Conservation (phyloP, 345 rosid species). For the Syzygium aromaticum region DNA sequence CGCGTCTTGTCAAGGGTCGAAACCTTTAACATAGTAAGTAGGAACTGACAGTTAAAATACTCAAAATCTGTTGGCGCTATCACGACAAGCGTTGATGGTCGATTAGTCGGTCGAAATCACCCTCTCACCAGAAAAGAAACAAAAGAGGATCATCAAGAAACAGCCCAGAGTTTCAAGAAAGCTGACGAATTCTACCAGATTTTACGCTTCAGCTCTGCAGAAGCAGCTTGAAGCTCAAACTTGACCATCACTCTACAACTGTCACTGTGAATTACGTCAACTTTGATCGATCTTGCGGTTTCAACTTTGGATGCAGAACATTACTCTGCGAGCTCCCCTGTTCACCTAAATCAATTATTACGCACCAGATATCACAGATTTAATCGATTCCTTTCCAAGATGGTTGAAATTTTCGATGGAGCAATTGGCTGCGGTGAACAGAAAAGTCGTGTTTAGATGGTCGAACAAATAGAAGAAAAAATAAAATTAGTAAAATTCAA, state of each 20-base stretch:
- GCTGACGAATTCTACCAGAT: background rate
- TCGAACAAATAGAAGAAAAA: too few species aligned
- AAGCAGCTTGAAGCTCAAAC: background rate
- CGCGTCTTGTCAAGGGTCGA: rapidly evolving
- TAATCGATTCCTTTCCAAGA: background rate
- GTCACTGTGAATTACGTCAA: too few species aligned
- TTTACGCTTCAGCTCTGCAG: background rate
- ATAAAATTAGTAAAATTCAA: background rate
- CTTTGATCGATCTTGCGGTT: background rate
- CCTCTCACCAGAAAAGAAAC: background rate
- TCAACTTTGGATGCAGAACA: background rate
- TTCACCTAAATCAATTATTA: background rate
- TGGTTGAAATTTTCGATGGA: background rate
- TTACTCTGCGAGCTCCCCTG: too few species aligned
- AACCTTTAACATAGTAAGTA: background rate
- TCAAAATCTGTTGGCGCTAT: too few species aligned
- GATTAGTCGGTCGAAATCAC: background rate
- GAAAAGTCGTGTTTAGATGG: background rate
- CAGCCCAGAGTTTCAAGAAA: background rate
- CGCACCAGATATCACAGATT: background rate
- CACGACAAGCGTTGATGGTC: too few species aligned
- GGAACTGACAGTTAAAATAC: background rate
- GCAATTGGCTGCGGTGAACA: background rate
- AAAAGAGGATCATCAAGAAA: background rate
- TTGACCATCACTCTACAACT: background rate